These are phyloP conservation scores for Diddensiella transvaalensis DNA, from an alignment of 805 yeast genomes.

Conservation along the genomic window DNA sequence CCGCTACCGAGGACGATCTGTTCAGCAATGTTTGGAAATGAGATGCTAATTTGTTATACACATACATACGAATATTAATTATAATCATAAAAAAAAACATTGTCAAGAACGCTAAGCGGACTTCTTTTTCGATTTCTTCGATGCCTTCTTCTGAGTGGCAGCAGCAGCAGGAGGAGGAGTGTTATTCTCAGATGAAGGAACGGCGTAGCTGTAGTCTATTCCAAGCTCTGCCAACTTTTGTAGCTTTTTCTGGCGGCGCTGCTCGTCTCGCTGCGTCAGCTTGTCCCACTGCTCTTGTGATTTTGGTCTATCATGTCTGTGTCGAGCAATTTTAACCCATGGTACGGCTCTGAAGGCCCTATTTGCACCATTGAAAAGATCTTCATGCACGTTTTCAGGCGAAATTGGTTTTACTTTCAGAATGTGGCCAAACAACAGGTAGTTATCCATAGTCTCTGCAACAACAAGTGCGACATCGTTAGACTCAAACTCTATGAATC, in stretches of 20 bases:
- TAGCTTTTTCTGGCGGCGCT: slow-evolving; percentile 43
- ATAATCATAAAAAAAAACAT: background rate
- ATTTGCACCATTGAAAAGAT: slow-evolving; percentile 57
- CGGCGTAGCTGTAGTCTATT: slow-evolving; percentile 43
- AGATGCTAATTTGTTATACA: background rate
- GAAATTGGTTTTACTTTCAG: slow-evolving; percentile 63
- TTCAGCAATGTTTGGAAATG: slow-evolving; percentile 38
- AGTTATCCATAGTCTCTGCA: slow-evolving; percentile 94
- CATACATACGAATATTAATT: background rate
- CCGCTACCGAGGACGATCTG: slow-evolving; percentile 33
- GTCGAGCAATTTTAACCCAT: slow-evolving; percentile 51
- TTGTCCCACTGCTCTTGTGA: slow-evolving; percentile 53
- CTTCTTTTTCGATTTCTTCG: slow-evolving; percentile 17
- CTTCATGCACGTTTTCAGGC: slow-evolving; percentile 37
- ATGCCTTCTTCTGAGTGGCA: slow-evolving; percentile 11
- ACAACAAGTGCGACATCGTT: slow-evolving; percentile 80
- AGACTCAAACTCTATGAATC: slow-evolving; percentile 77
- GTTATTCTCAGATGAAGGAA: slow-evolving; percentile 1
- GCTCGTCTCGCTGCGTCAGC: slow-evolving; percentile 45
- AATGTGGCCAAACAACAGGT: slow-evolving; percentile 81
- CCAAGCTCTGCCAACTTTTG: slow-evolving; percentile 53
- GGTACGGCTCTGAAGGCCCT: slow-evolving; percentile 55
- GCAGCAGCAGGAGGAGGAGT: slow-evolving; percentile 7
- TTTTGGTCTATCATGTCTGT: slow-evolving; percentile 55
- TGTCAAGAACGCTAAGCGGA: background rate